Conservation (phyloP, 192 early-diverging fungal genomes). For the Gryganskiella cystojenkinii region DNA sequence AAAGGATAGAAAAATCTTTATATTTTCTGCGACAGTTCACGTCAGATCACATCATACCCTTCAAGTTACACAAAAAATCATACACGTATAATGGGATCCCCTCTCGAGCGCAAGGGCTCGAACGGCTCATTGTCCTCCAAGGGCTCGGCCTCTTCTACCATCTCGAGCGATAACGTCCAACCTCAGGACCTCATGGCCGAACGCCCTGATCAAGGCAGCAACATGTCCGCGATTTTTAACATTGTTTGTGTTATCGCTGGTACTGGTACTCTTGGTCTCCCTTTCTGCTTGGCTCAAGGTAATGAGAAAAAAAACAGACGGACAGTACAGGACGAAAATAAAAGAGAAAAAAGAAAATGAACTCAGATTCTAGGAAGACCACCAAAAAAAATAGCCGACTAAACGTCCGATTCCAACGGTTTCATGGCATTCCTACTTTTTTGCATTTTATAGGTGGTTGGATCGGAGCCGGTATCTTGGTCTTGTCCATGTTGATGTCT, state of each 20-base stretch:
- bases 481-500: conserved; percentile 74
- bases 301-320: background rate
- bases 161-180: background rate
- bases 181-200: conserved; percentile 42
- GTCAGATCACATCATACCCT: background rate
- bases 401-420: background rate
- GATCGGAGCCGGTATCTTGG: conserved; percentile 74
- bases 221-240: conserved; percentile 59
- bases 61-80: background rate
- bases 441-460: conserved; percentile 70
- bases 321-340: no score
- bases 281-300: conserved; percentile 63
- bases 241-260: conserved; percentile 74
- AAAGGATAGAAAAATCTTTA: no score
- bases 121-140: background rate
- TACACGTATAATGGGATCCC: background rate
- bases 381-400: background rate
- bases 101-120: conserved; percentile 5
- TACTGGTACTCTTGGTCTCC: conserved; percentile 67
- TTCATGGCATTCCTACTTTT: background rate
- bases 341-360: conserved; percentile 1
- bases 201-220: conserved; percentile 56
- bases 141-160: background rate
- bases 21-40: background rate
- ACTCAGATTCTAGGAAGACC: no score